Evolutionary conservation across 192 early-diverging fungal species (phyloP).

Genomic region (Ambispora gerdemannii): DNA sequence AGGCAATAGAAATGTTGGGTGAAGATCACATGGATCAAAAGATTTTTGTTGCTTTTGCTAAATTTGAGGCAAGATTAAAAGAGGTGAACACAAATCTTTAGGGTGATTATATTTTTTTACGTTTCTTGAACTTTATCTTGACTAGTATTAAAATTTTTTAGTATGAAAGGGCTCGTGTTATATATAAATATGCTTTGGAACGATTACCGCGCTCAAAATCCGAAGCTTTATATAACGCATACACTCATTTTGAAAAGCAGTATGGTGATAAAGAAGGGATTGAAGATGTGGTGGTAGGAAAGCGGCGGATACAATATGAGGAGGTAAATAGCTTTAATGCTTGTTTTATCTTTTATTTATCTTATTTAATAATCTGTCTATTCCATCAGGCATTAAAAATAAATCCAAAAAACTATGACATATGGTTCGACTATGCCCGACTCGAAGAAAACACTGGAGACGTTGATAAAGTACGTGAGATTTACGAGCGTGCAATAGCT

Average conservation of each 20-base stretch:
- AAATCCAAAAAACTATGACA: constrained; percentile 91
- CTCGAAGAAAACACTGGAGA: constrained; percentile 82
- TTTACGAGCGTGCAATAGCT: constrained; percentile 94
- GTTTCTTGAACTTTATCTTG: not conserved
- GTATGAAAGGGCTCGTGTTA: constrained; percentile 86
- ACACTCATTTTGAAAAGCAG: constrained; percentile 97
- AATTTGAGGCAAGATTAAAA: constrained; percentile 85
- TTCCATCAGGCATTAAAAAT: constrained; percentile 43
- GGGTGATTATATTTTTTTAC: not conserved
- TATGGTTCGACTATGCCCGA: constrained; percentile 96
- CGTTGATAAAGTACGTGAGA: constrained; percentile 76
- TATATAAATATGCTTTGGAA: constrained; percentile 94
- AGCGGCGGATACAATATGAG: constrained; percentile 90
- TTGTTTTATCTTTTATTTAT: not conserved
- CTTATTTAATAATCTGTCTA: not conserved
- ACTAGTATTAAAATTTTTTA: constrained; percentile 22
- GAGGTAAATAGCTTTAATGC: constrained; percentile 42
- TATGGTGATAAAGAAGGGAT: constrained; percentile 83
- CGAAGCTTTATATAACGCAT: constrained; percentile 89
- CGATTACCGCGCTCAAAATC: constrained; percentile 77
- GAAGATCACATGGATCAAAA: constrained; percentile 92
- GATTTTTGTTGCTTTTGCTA: constrained; percentile 93
- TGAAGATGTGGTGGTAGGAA: constrained; percentile 86
- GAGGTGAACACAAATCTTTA: constrained; percentile 53
- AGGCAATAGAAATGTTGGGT: constrained; percentile 83